A percentile compares a stretch with the other conserved stretches of the same genome.
These are phyloP conservation scores for Oryza officinalis DNA, from an alignment of 176 grass and related monocot genomes.

Conservation along the genomic window DNA sequence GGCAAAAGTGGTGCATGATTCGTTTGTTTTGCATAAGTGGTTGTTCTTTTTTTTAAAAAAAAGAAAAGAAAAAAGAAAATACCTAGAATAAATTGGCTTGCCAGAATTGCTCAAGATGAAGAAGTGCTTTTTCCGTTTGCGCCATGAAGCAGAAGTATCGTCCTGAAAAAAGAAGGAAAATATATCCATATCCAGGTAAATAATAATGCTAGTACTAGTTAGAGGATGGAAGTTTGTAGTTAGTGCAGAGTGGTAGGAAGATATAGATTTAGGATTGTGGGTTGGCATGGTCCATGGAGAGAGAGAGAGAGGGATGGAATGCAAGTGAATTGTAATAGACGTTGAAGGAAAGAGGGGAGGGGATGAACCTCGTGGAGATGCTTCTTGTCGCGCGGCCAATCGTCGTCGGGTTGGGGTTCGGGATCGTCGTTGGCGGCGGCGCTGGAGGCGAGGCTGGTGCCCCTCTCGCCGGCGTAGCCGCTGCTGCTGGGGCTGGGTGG, in stretches of 20 bases:
- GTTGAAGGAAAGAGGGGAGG: too few species aligned
- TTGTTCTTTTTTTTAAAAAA: not conserved
- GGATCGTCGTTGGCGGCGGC: slow-evolving; percentile 49
- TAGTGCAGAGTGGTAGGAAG: not conserved
- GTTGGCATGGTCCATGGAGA: too few species aligned
- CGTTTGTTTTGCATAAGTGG: not conserved
- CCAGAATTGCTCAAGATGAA: slow-evolving; percentile 94
- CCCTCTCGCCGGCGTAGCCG: slow-evolving; percentile 86
- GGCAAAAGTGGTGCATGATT: slow-evolving; percentile 8
- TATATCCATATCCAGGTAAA: not conserved
- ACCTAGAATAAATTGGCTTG: slow-evolving; percentile 98
- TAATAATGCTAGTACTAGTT: not conserved
- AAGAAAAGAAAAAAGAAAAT: not conserved
- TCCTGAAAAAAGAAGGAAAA: slow-evolving; percentile 53
- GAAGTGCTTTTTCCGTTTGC: slow-evolving; percentile 96
- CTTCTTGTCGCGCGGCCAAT: slow-evolving; percentile 72
- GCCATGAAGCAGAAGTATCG: slow-evolving; percentile 88
- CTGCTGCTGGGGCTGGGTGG: slow-evolving; percentile 87
- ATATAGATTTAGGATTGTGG: too few species aligned
- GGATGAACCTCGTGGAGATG: slow-evolving; percentile 65
- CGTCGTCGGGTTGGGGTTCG: slow-evolving; percentile 24
- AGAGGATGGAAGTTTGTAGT: too few species aligned
- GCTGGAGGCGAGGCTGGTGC: slow-evolving; percentile 80
- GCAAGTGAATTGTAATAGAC: too few species aligned
- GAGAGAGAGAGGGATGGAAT: too few species aligned